Evolutionary conservation across 805 yeast species (phyloP).

Genomic region (Suhomyces pyralidae): DNA sequence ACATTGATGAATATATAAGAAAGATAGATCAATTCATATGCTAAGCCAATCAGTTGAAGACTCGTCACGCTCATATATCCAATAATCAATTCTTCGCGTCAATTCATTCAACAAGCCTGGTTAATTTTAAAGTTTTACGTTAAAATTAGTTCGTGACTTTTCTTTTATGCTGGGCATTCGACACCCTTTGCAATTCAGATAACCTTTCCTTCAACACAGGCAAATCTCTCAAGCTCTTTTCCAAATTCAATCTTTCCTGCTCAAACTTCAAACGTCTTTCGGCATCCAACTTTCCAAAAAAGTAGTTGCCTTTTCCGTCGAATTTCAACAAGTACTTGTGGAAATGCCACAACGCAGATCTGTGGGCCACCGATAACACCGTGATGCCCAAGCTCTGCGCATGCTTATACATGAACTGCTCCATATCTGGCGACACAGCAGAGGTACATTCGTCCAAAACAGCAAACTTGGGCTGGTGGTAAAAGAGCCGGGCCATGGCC

Average conservation of each 20-base stretch:
- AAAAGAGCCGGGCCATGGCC: constrained; percentile 90
- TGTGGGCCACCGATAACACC: constrained; percentile 84
- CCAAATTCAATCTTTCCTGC: constrained; percentile 70
- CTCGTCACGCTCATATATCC: no score
- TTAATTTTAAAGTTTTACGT: no score
- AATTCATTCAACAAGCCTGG: no score
- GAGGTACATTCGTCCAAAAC: constrained; percentile 95
- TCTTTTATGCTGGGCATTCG: constrained; percentile 36
- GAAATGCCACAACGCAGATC: constrained; percentile 90
- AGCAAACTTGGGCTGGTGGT: constrained; percentile 90
- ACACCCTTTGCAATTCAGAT: constrained; percentile 56
- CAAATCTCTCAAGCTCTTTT: constrained; percentile 66
- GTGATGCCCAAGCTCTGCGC: constrained; percentile 81
- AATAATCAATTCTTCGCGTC: no score
- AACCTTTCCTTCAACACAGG: constrained; percentile 66
- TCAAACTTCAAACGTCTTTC: constrained; percentile 68
- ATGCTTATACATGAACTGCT: constrained; percentile 79
- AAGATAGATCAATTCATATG: no score
- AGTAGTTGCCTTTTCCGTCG: constrained; percentile 76
- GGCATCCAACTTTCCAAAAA: constrained; percentile 64
- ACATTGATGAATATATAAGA: no score
- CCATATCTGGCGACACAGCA: constrained; percentile 88
- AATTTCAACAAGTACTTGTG: constrained; percentile 80
- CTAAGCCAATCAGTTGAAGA: no score
- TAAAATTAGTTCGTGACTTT: no score